Evolutionary conservation across 805 yeast species (phyloP), one percentile per base, ranked within the genome.

Genomic region (Metschnikowia kofuensis): DNA sequence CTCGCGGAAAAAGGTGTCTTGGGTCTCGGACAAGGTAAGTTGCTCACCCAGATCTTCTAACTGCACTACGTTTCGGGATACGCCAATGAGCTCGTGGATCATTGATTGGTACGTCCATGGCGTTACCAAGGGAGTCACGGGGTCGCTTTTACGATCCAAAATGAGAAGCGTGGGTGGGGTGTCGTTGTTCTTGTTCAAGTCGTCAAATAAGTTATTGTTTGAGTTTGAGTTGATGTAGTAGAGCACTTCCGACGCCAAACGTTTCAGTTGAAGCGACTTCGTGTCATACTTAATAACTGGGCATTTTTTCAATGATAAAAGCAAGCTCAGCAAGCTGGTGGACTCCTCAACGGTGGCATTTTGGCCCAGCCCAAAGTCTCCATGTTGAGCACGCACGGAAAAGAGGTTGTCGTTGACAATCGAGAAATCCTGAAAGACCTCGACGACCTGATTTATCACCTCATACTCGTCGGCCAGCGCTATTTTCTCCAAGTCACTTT

Each of bases 31-130:
- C 79, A 52, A 82, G 66, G 50, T 82, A 69, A 55, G 56, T 51
- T 63, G 69, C 48, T 68, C 74, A 28, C 78, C 82, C 1, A 85
- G 79, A 1, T 66, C 59, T 0, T 84, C 72, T 34, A 91, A 65
- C 56, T 82, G 85, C 4, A 89, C 96, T 2, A 91, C 79, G 58
- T 94, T 92, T 61, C 89, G 85, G 32, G 75, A 70, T 50, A 94
- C 87, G 2, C 92, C 96, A 30, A 94, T 72, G 21, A 90, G 77
- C 64, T 95, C 98, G 64, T 92, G 96, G 14, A 94, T 89, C 98
- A 94, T 92, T 2, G 97, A 87, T 63, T 92, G 98, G 67, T 89
- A 94, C 1, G 99, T 91, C 99, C 99, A 94, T 2, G 98, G 99
- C 36, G 85, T 81, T 42, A 94, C 69, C 30, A 94, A 75, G 1